Base-by-base conservation (phyloP, 2,329 filamentous ascomycete species). In the Cladorrhinum sp. region DNA sequence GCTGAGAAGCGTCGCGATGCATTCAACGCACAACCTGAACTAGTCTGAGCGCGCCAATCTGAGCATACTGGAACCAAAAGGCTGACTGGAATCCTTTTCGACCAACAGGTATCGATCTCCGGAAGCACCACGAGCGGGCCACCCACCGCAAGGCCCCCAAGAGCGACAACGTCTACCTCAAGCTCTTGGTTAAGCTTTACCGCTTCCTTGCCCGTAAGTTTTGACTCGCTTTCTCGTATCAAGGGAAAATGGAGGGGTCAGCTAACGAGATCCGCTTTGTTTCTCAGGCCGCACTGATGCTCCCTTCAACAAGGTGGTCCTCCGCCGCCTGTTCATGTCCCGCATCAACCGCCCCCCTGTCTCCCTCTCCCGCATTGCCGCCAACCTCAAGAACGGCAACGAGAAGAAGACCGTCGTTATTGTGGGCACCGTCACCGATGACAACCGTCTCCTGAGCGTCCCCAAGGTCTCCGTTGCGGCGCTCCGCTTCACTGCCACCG, bases 251-350 rank as follows among this genome's bases (percentile, higher is more conserved):
- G 48, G 52, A 24, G 49, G 7, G 4, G 20, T n/a, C 8, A 18
- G 46, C 57, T 30, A 12, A 48, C 14, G 20, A 52, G 42, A 18
- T 46, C 16, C 3, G 10, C 16, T 46, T 46, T 21, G 12, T 18
- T 12, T 18, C 2, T 58, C 73, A 96, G 91, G 92, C 82, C 93
- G 95, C 77, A 99, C 95, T 77, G 95, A 98, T 80, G 86, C 92
- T 69, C 86, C 86, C 82, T 99, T 99, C 91, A 99, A 99, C 90
- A 96, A 96, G 86, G 91, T 95, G 74, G 87, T 99, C 76, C 91
- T 99, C 74, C 92, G 94, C 79, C 91, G 95, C 75, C 90, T 99
- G 66, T 96, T 96, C 78, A 96, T 95, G 91, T 96, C 92, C 79
- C 92, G 93, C 82, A 96, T 96, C 83, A 98, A 98, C 90, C 90